A percentile compares a stretch with the other conserved stretches of the same genome.
Evolutionary conservation across 2,329 filamentous ascomycete genomes (phyloP).

Genomic region (Penicillium sp.): DNA sequence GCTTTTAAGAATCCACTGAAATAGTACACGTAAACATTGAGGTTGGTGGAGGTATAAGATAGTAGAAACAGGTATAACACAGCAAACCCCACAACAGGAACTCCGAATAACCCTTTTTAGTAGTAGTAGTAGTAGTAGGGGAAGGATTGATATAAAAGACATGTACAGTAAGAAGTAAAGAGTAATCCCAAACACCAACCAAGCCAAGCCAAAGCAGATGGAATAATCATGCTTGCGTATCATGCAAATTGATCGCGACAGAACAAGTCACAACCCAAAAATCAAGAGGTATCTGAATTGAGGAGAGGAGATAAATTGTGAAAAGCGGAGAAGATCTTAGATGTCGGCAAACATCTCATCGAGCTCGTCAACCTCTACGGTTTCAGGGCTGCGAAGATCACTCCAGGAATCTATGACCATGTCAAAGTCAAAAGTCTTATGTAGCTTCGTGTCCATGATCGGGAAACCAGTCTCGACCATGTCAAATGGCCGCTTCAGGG

Average conservation of each 20-base stretch:
- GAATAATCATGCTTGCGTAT: conserved; percentile 7
- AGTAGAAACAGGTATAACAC: neutral
- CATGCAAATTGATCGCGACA: conserved; percentile 15
- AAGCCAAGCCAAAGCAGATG: conserved; percentile 13
- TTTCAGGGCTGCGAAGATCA: conserved; percentile 71
- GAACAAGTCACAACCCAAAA: conserved; percentile 5
- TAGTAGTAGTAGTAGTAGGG: neutral
- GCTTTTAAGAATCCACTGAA: neutral
- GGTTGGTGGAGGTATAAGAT: neutral
- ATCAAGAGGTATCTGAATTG: conserved; percentile 9
- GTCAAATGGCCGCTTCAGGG: conserved; percentile 37
- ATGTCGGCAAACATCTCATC: conserved; percentile 79
- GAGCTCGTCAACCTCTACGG: conserved; percentile 87
- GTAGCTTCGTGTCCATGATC: conserved; percentile 42
- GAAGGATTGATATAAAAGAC: neutral
- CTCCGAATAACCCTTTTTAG: neutral
- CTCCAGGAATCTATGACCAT: conserved; percentile 52
- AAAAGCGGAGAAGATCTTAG: conserved; percentile 36
- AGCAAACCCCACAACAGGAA: neutral
- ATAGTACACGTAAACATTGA: neutral
- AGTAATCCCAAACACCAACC: conserved; percentile 14
- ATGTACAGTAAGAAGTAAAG: conserved; percentile 13
- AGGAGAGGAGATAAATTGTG: conserved; percentile 12
- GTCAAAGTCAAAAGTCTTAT: conserved; percentile 33
- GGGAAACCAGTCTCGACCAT: conserved; percentile 37